These are phyloP conservation scores for Quercus bicolor DNA, from an alignment of 306 rosid genomes.

Conservation along the genomic window DNA sequence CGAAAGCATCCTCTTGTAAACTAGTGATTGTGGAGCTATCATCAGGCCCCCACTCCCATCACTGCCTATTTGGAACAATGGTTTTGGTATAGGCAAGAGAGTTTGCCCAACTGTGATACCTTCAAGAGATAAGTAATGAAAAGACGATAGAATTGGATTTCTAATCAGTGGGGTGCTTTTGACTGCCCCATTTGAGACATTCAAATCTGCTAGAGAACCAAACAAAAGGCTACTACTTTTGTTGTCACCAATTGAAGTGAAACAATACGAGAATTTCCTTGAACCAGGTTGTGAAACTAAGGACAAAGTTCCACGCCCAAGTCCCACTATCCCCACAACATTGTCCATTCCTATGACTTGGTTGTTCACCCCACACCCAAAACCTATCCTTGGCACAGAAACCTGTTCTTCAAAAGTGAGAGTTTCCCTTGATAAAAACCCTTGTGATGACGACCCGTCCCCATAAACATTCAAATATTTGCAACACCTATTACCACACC, in stretches of 20 bases:
- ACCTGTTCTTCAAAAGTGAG: neutral
- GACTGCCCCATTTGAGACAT: neutral
- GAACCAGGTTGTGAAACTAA: neutral
- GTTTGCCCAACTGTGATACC: neutral
- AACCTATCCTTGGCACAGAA: neutral
- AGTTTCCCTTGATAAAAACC: neutral
- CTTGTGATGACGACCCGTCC: neutral
- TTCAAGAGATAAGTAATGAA: neutral
- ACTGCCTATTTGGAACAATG: neutral
- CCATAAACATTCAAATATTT: neutral
- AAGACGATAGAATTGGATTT: neutral
- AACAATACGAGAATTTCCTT: neutral
- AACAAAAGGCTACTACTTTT: neutral
- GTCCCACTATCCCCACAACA: neutral
- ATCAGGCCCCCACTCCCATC: neutral
- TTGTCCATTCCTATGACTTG: neutral
- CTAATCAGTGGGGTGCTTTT: neutral
- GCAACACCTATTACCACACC: neutral
- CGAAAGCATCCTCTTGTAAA: neutral
- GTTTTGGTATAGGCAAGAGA: neutral
- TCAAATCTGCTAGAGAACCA: neutral
- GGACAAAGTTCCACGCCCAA: neutral
- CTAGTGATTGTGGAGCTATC: neutral
- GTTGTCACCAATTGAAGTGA: neutral
- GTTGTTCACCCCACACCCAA: neutral